Evolutionary conservation across 1,284 basidiomycete species (phyloP).

Genomic region (Trametes versicolor): DNA sequence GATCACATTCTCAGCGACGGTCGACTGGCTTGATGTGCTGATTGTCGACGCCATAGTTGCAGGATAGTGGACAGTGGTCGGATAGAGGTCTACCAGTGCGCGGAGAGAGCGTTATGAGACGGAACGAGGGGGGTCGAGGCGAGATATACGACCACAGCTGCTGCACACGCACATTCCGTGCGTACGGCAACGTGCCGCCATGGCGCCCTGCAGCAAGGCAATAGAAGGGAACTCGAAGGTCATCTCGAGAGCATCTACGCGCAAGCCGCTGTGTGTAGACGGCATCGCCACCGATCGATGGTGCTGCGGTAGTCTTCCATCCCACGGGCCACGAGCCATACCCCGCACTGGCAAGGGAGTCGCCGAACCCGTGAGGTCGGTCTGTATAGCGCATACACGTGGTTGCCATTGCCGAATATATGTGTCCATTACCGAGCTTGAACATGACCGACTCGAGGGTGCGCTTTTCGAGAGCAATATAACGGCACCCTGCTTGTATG

Average conservation of each 20-base stretch:
- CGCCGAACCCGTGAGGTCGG: background rate
- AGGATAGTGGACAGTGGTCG: too few species aligned
- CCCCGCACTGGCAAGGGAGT: background rate
- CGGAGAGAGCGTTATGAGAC: too few species aligned
- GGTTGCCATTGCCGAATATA: background rate
- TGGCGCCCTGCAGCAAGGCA: background rate
- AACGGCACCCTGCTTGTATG: too few species aligned
- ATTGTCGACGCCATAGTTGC: background rate
- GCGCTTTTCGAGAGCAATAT: too few species aligned
- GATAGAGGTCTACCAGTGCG: too few species aligned
- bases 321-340: background rate
- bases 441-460: too few species aligned
- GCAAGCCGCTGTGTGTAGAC: background rate
- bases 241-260: constrained; percentile 15
- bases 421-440: too few species aligned
- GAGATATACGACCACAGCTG: constrained; percentile 7
- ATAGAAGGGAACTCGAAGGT: constrained; percentile 5
- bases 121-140: background rate
- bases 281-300: constrained; percentile 17
- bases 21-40: background rate
- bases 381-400: background rate
- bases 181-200: constrained; percentile 3
- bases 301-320: constrained; percentile 14
- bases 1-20: constrained; percentile 8
- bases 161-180: constrained; percentile 20